These are phyloP conservation scores for Furcasterigmium sp. DNA, from an alignment of 2,329 filamentous ascomycete genomes.

Conservation along the genomic window DNA sequence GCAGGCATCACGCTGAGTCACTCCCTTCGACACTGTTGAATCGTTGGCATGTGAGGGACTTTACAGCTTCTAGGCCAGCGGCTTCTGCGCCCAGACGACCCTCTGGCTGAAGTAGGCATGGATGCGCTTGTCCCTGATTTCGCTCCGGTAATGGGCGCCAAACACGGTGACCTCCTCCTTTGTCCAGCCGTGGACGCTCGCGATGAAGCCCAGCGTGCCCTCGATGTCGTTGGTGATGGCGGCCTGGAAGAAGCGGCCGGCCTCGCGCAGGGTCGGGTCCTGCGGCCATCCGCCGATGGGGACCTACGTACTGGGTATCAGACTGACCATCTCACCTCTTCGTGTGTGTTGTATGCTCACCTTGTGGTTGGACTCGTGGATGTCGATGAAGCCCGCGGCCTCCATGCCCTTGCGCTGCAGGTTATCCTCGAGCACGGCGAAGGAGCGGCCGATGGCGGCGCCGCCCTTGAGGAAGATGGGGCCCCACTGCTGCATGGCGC, in stretches of 20 bases:
- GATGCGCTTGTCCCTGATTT: constrained; percentile 19
- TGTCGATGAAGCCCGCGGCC: constrained; percentile 18
- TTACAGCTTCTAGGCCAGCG: too few species aligned
- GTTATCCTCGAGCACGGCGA: constrained; percentile 22
- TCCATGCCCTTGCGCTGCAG: constrained; percentile 23
- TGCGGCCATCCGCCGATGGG: constrained; percentile 35
- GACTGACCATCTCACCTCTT: too few species aligned
- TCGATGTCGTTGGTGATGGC: constrained; percentile 26
- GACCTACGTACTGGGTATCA: background rate
- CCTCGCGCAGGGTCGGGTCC: constrained; percentile 25
- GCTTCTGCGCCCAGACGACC: constrained; percentile 23
- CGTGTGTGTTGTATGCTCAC: too few species aligned
- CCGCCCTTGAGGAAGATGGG: constrained; percentile 26
- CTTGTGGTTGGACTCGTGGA: constrained; percentile 15
- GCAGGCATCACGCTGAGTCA: too few species aligned
- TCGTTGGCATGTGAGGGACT: too few species aligned
- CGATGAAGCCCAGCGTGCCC: constrained; percentile 24
- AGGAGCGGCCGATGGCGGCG: constrained; percentile 22
- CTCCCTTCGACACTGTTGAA: too few species aligned
- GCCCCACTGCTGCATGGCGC: constrained; percentile 26
- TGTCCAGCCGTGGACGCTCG: constrained; percentile 27
- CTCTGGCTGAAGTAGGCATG: constrained; percentile 23
- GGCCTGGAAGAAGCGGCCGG: constrained; percentile 25
- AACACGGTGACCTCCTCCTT: constrained; percentile 26
- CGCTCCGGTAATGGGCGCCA: constrained; percentile 25